Evolutionary conservation across 1,139 yeast species (phyloP).

Genomic region (Candida sanyaensis): DNA sequence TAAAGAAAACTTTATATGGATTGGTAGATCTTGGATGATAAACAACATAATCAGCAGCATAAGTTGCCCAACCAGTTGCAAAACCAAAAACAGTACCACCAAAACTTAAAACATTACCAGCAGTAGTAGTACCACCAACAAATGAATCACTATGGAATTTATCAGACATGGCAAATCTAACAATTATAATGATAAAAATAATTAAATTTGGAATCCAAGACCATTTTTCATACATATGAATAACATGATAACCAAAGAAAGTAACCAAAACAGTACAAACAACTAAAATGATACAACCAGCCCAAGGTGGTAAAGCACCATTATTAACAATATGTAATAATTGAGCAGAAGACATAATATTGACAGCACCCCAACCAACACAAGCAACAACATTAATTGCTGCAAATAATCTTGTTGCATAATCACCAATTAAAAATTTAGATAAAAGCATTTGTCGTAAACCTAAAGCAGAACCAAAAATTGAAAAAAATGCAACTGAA

Average conservation of each 20-base stretch:
- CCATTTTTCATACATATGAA: conserved; percentile 82
- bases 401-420: conserved; percentile 76
- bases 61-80: conserved; percentile 95
- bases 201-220: conserved; percentile 83
- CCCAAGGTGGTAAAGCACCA: conserved; percentile 83
- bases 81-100: conserved; percentile 88
- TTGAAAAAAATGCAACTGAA: conserved; percentile 81
- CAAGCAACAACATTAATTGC: conserved; percentile 80
- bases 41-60: conserved; percentile 89
- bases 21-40: conserved; percentile 71
- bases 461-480: conserved; percentile 84
- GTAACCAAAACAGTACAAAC: conserved; percentile 71
- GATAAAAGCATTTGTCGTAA: conserved; percentile 86
- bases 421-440: conserved; percentile 75
- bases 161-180: conserved; percentile 67
- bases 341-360: conserved; percentile 88
- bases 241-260: conserved; percentile 83
- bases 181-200: conserved; percentile 76
- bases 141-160: conserved; percentile 53
- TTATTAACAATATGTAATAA: conserved; percentile 75
- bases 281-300: conserved; percentile 77
- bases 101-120: conserved; percentile 78
- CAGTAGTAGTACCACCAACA: conserved; percentile 59
- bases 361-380: conserved; percentile 95
- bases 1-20: conserved; percentile 58